Evolutionary conservation across 805 yeast species (phyloP).

Genomic region (Schizosaccharomyces lindneri): DNA sequence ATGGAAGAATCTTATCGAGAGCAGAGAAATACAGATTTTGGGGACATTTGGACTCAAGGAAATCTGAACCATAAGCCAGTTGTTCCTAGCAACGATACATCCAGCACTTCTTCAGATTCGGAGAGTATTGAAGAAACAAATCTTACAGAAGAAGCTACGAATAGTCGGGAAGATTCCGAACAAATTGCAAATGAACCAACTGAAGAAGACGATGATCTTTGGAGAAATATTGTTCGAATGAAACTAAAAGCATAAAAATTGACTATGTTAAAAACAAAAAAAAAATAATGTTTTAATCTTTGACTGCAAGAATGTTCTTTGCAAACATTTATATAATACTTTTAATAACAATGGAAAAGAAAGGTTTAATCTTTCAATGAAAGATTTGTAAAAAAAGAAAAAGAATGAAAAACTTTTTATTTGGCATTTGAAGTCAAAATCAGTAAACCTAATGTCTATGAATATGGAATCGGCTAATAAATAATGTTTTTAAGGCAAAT

Average conservation of each 20-base stretch:
- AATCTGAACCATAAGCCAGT: not conserved
- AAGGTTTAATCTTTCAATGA: no score
- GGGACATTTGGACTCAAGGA: not conserved
- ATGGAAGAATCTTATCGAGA: slow-evolving; percentile 42
- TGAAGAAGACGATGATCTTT: not conserved
- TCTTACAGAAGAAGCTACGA: no score
- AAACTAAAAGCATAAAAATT: not conserved
- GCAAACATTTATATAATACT: no score
- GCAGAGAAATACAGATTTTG: slow-evolving; percentile 21
- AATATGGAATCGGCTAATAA: not conserved
- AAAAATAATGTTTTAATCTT: no score
- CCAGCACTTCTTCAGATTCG: not conserved
- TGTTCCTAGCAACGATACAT: not conserved
- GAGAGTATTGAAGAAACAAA: not conserved
- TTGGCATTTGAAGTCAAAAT: no score
- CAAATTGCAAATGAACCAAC: not conserved
- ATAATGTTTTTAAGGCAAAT: not conserved
- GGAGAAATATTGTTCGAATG: not conserved
- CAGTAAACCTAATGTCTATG: no score
- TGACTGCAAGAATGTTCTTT: no score
- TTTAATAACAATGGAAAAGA: no score
- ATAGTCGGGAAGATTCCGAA: not conserved
- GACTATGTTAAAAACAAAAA: no score
- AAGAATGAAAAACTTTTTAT: no score
- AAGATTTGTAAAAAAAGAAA: no score